A percentile compares a stretch with the other conserved stretches of the same genome.
phyloP scores from a whole-genome alignment of 306 rosid genomes.

The Malus sieversii region DNA sequence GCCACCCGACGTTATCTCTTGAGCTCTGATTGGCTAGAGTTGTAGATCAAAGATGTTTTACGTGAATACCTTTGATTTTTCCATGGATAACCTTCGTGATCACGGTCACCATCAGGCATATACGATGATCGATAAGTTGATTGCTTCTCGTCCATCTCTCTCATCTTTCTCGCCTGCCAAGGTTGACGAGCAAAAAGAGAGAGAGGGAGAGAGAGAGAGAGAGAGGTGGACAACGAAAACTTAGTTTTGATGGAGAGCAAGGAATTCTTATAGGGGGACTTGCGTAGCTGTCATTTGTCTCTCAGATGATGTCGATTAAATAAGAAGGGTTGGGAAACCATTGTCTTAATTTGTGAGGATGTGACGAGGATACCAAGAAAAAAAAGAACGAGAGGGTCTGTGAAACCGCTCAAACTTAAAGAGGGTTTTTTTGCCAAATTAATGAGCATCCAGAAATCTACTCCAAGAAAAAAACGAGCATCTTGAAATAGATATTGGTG shows the following conservation, averaged over 20 bases:
- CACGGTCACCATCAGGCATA: background rate
- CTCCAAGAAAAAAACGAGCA: background rate
- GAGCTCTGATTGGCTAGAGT: slow-evolving; percentile 6
- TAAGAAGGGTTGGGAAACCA: background rate
- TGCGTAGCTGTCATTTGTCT: background rate
- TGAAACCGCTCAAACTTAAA: background rate
- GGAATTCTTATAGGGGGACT: background rate
- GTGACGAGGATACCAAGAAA: background rate
- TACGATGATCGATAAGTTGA: background rate
- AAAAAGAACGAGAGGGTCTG: background rate
- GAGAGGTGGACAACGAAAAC: background rate
- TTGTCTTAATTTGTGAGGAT: background rate
- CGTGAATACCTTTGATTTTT: background rate
- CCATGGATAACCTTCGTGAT: background rate
- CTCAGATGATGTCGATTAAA: background rate
- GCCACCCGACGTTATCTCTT: slow-evolving; percentile 29
- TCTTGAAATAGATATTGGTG: background rate
- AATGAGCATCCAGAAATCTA: background rate
- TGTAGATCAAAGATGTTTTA: background rate
- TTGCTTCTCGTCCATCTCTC: background rate
- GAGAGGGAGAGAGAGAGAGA: background rate
- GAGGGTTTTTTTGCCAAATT: background rate
- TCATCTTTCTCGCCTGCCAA: slow-evolving; percentile 2
- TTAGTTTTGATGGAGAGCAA: background rate
- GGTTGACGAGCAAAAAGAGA: background rate